phyloP scores from a whole-genome alignment of 352 stramenopile genomes.

The Phytopythium sindhum region DNA sequence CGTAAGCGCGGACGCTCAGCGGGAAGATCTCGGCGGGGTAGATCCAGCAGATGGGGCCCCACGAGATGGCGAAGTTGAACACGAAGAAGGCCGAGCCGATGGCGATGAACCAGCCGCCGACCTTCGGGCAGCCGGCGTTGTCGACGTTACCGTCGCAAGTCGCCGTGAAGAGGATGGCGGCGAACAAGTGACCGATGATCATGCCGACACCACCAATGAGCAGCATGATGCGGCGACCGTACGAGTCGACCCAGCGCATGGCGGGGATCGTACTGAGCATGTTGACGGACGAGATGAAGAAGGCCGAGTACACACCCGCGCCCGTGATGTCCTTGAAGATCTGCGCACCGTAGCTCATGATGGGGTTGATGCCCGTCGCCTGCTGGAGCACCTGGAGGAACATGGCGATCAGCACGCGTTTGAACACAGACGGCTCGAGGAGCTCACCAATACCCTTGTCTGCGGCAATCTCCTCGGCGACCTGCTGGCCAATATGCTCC shows the following conservation, averaged over 20 bases:
- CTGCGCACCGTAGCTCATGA: slow-evolving; percentile 33
- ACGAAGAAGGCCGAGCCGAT: slow-evolving; percentile 29
- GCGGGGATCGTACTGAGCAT: slow-evolving; percentile 31
- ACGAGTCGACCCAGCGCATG: slow-evolving; percentile 34
- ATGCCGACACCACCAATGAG: slow-evolving; percentile 33
- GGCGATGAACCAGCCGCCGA: slow-evolving; percentile 36
- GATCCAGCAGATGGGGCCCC: slow-evolving; percentile 11
- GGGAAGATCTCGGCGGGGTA: slow-evolving; percentile 18
- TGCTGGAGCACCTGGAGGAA: slow-evolving; percentile 29
- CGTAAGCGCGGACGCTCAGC: slow-evolving; percentile 22
- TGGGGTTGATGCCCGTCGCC: slow-evolving; percentile 30
- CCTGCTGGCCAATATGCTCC: slow-evolving; percentile 30
- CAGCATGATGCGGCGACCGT: slow-evolving; percentile 26
- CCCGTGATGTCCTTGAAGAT: slow-evolving; percentile 41
- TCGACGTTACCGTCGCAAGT: slow-evolving; percentile 23
- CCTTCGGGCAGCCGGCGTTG: slow-evolving; percentile 21
- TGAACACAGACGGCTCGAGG: slow-evolving; percentile 18
- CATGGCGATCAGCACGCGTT: slow-evolving; percentile 28
- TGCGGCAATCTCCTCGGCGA: slow-evolving; percentile 25
- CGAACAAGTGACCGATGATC: slow-evolving; percentile 29
- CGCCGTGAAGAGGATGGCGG: slow-evolving; percentile 27
- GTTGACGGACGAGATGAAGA: slow-evolving; percentile 31
- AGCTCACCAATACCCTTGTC: slow-evolving; percentile 21
- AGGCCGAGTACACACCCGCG: slow-evolving; percentile 19
- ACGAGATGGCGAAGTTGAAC: too few species aligned